Conservation (phyloP, 495 filamentous ascomycete genomes). For the Aspergillus ellipticus region DNA sequence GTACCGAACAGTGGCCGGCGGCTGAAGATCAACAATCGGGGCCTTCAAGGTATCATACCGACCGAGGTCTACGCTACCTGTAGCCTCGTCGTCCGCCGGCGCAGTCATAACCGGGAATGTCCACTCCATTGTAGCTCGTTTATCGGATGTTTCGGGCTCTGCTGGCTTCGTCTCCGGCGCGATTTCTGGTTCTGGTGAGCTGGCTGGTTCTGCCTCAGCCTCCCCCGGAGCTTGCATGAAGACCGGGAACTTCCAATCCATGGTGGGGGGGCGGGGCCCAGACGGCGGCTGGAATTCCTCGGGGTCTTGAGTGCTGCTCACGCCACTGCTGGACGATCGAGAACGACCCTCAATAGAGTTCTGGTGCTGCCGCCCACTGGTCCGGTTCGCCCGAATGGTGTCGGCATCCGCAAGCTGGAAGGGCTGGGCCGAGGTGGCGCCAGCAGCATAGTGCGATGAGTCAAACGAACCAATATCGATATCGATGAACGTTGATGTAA, state of each 20-base stretch:
- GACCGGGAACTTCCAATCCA: slow-evolving; percentile 48
- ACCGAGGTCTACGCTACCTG: slow-evolving; percentile 15
- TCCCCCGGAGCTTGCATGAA: slow-evolving; percentile 29
- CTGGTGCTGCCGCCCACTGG: slow-evolving; percentile 34
- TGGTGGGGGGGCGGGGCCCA: slow-evolving; percentile 44
- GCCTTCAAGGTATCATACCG: slow-evolving; percentile 39
- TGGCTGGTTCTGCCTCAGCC: slow-evolving; percentile 7
- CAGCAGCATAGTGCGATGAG: slow-evolving; percentile 46
- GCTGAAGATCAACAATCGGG: slow-evolving; percentile 19
- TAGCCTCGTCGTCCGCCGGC: slow-evolving; percentile 12
- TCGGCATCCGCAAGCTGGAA: slow-evolving; percentile 49
- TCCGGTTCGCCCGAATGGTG: slow-evolving; percentile 48
- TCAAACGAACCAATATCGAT: slow-evolving; percentile 48
- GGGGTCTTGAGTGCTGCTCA: slow-evolving; percentile 19
- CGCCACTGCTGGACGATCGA: slow-evolving; percentile 28
- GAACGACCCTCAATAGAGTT: slow-evolving; percentile 37
- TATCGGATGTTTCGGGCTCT: slow-evolving; percentile 6
- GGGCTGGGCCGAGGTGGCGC: slow-evolving; percentile 36
- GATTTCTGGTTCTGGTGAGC: slow-evolving; percentile 17
- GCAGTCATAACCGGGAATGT: slow-evolving; percentile 45
- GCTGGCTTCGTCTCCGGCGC: not conserved
- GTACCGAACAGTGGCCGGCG: slow-evolving; percentile 12
- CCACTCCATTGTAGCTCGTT: slow-evolving; percentile 34
- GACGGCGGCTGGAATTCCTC: slow-evolving; percentile 32
- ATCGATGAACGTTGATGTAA: slow-evolving; percentile 46